phyloP scores from a whole-genome alignment of 768 basidiomycete species.

The Calvatia gigantea region DNA sequence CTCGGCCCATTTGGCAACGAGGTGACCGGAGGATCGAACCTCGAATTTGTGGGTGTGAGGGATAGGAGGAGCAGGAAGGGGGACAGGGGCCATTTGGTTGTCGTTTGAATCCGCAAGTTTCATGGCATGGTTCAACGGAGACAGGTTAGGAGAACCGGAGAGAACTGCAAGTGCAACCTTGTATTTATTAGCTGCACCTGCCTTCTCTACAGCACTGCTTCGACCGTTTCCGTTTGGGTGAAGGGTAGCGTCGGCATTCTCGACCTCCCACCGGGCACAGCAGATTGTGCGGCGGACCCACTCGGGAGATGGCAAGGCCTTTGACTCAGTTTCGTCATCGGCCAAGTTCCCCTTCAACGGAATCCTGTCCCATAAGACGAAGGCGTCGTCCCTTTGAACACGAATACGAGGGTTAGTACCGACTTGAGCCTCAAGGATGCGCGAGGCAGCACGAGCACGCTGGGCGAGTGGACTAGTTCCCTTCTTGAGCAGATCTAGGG shows the following conservation, averaged over 20 bases:
- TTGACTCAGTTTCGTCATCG: slow-evolving; percentile 25
- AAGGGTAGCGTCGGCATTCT: slow-evolving; percentile 38
- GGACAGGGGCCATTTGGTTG: slow-evolving; percentile 48
- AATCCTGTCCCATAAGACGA: slow-evolving; percentile 78
- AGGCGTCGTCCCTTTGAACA: slow-evolving; percentile 80
- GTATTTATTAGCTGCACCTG: slow-evolving; percentile 19
- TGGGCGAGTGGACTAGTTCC: slow-evolving; percentile 75
- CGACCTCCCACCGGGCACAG: slow-evolving; percentile 73
- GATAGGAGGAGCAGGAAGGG: slow-evolving; percentile 57
- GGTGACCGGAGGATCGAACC: slow-evolving; percentile 56
- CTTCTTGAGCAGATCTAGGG: slow-evolving; percentile 90
- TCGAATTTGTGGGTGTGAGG: slow-evolving; percentile 55
- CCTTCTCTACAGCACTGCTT: slow-evolving; percentile 1
- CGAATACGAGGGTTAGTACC: slow-evolving; percentile 78
- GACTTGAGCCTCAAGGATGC: slow-evolving; percentile 85
- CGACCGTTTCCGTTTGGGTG: slow-evolving; percentile 4
- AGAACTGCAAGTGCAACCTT: slow-evolving; percentile 65
- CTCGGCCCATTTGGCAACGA: slow-evolving; percentile 66
- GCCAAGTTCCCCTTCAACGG: slow-evolving; percentile 31
- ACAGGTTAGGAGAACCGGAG: slow-evolving; percentile 29
- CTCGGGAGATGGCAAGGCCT: slow-evolving; percentile 54
- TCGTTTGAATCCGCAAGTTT: slow-evolving; percentile 27
- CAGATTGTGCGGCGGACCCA: slow-evolving; percentile 85
- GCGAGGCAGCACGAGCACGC: slow-evolving; percentile 82
- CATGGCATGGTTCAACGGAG: slow-evolving; percentile 28